Conservation (phyloP, 177 flowering plant species). For the Vitis hybrid region DNA sequence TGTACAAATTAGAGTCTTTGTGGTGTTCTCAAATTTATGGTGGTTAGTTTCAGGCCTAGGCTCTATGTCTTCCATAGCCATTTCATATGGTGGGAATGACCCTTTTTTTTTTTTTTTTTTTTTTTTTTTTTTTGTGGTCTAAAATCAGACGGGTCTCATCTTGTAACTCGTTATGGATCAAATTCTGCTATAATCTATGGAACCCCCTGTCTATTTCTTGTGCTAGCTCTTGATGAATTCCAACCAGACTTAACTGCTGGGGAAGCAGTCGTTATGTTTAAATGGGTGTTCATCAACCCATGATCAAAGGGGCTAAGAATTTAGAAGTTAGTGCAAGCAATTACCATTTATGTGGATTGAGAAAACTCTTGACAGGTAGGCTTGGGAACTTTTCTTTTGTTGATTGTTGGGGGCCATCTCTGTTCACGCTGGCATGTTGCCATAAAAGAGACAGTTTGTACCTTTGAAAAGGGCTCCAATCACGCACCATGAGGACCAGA, state of each 20-base stretch:
- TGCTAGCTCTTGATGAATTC: too few relatives aligned
- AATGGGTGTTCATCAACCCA: conserved; percentile 87
- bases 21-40: conserved; percentile 33
- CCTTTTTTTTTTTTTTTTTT: conserved; percentile 11
- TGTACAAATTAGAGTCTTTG: conserved; percentile 20
- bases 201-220: too few relatives aligned
- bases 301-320: conserved; percentile 52
- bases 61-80: conserved; percentile 89
- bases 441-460: too few relatives aligned
- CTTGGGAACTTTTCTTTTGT: too few relatives aligned
- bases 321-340: conserved; percentile 90
- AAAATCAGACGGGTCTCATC: conserved; percentile 75
- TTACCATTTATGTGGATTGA: conserved; percentile 81
- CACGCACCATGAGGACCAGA: too few relatives aligned
- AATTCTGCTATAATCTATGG: too few relatives aligned
- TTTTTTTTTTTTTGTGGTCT: conserved; percentile 67
- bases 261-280: conserved; percentile 70
- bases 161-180: too few relatives aligned
- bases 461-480: too few relatives aligned
- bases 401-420: too few relatives aligned
- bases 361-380: too few relatives aligned
- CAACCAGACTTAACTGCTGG: conserved; percentile 98
- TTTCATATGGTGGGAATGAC: conserved; percentile 93
- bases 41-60: conserved; percentile 61
- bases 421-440: too few relatives aligned